Percentiles rank a stretch among this genome's conserved stretches.
These are phyloP conservation scores for Neurospora sp. DNA, from an alignment of 495 filamentous ascomycete genomes.

Conservation along the genomic window DNA sequence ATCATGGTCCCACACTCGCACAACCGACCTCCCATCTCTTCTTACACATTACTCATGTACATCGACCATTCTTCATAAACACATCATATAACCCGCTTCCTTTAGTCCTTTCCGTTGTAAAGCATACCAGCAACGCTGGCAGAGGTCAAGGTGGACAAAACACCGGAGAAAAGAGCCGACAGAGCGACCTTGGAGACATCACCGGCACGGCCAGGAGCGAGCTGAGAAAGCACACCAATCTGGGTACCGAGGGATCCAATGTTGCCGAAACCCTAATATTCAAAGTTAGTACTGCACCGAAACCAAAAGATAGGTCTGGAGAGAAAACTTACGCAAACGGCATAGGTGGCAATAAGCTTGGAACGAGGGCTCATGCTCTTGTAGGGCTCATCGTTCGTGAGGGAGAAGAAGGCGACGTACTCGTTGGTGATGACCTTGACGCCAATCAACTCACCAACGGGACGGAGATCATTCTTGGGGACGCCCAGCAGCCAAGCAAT, in stretches of 20 bases:
- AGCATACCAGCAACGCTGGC: conserved; percentile 68
- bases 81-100: not conserved
- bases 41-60: not conserved
- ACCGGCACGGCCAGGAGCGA: conserved; percentile 60
- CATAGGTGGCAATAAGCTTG: conserved; percentile 76
- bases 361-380: conserved; percentile 54
- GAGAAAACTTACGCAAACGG: conserved; percentile 61
- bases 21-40: not conserved
- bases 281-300: conserved; percentile 42
- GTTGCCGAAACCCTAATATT: conserved; percentile 71
- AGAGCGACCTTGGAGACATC: conserved; percentile 69
- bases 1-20: not conserved
- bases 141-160: conserved; percentile 69
- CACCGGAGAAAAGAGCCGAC: conserved; percentile 67
- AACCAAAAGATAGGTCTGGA: not conserved
- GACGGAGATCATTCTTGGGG: conserved; percentile 56
- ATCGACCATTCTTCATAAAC: not conserved
- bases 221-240: conserved; percentile 74
- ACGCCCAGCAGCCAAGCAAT: conserved; percentile 83
- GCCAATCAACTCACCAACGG: conserved; percentile 71
- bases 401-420: conserved; percentile 48
- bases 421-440: conserved; percentile 74
- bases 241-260: conserved; percentile 75
- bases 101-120: conserved; percentile 3
- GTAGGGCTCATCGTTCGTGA: conserved; percentile 56